These are phyloP conservation scores for Zizania palustris DNA, from an alignment of 202 grass and related monocot genomes.

Conservation along the genomic window DNA sequence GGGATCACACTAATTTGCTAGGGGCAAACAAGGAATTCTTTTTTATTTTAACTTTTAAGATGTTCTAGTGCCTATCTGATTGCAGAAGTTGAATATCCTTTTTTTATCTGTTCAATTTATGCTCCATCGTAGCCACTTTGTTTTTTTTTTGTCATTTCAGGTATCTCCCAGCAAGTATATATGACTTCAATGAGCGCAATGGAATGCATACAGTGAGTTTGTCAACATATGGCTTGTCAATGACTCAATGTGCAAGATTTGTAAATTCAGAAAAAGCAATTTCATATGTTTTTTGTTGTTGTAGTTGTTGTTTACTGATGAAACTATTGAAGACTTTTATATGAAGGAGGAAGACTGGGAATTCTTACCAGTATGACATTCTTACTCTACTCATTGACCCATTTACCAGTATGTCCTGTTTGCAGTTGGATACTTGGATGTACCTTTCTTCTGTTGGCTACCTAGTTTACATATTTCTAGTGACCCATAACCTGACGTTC, in stretches of 20 bases:
- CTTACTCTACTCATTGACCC: slow-evolving; percentile 22
- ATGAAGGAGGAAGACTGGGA: slow-evolving; percentile 62
- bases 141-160: slow-evolving; percentile 42
- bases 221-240: slow-evolving; percentile 5
- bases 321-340: slow-evolving; percentile 58
- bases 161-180: slow-evolving; percentile 64
- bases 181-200: slow-evolving; percentile 38
- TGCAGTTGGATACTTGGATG: background rate
- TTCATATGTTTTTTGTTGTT: slow-evolving; percentile 43
- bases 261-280: slow-evolving; percentile 35
- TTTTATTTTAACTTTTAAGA: slow-evolving; percentile 4
- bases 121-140: background rate
- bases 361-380: slow-evolving; percentile 57
- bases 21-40: no score
- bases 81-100: background rate
- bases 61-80: background rate
- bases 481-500: slow-evolving; percentile 9
- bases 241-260: background rate
- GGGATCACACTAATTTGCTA: no score
- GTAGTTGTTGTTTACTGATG: slow-evolving; percentile 60
- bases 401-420: background rate
- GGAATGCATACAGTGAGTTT: slow-evolving; percentile 72
- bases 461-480: background rate
- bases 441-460: background rate
- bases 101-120: slow-evolving; percentile 14